Base-by-base conservation (phyloP, 2,329 filamentous ascomycete species). In the Colletotrichum filicis region DNA sequence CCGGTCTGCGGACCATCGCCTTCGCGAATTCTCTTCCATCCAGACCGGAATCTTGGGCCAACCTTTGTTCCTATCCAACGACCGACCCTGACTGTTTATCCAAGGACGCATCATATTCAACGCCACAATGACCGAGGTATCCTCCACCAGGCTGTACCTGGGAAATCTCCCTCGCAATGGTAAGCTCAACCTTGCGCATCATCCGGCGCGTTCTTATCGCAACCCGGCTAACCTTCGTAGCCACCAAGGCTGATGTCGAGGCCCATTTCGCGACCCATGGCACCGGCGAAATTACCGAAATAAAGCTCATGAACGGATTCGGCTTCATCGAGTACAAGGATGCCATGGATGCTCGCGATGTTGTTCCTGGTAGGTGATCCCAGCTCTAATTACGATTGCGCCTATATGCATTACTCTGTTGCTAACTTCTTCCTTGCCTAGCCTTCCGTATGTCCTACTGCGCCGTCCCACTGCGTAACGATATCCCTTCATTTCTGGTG, bases 301-400 rank as follows among this genome's bases (percentile, higher is more conserved):
- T 99, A 87, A 99, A 99, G 89, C 92, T 99, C 76, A 99, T 99
- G 97, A 98, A 98, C 83, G 97, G 97, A 81, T 99, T 99, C 82
- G 97, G 97, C 83, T 99, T 99, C 88, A 98, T 99, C 83, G 97
- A 99, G 85, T 99, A 98, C 86, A 97, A 98, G 85, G 97, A 98
- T 87, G 92, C 95, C 72, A 94, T 98, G 93, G 97, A 99, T 87
- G 97, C 97, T 78, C 94, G 96, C 82, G 97, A 99, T 86, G 95
- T 99, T 76, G 97, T 99, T 80, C 97, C 97, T 85, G 96, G 97
- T 98, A 91, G 87, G 62, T 57, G n/a, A 92, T 80, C 42, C 71
- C 64, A 76, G 71, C 75, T 24, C 28, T 24, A 8, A n/a, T 26
- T 19, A 9, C 24, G 53, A 53, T 37, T 42, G 37, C 37, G 37